Evolutionary conservation across 2,329 filamentous ascomycete species (phyloP).

Genomic region (Elsinoe necatrix): DNA sequence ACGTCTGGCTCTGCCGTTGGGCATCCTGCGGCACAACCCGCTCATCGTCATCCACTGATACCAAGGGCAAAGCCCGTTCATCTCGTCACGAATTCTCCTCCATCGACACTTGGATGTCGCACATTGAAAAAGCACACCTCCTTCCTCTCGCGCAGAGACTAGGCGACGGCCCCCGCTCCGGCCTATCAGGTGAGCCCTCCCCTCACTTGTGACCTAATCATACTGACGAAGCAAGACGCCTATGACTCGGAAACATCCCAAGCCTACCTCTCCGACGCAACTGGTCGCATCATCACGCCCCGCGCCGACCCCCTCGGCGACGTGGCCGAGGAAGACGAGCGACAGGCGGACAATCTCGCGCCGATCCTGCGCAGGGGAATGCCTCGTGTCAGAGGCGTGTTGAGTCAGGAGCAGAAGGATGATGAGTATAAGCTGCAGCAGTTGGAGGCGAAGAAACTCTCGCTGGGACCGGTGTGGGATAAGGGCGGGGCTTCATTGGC

Average conservation of each 20-base stretch:
- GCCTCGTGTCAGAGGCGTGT: conserved; percentile 6
- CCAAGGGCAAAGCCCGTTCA: conserved; percentile 20
- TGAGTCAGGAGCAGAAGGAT: conserved; percentile 9
- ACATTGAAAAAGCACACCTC: conserved; percentile 48
- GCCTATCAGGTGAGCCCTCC: conserved; percentile 47
- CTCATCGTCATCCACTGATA: conserved; percentile 19
- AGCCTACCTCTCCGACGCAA: conserved; percentile 40
- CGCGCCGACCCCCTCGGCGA: conserved; percentile 9
- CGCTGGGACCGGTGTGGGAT: conserved; percentile 47
- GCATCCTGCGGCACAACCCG: conserved; percentile 29
- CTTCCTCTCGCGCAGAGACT: conserved; percentile 46
- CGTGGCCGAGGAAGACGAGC: conserved; percentile 2
- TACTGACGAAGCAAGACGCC: conserved; percentile 25
- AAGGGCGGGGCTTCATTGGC: conserved; percentile 45
- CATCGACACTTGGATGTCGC: conserved; percentile 39
- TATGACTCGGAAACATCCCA: conserved; percentile 35
- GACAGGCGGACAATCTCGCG: conserved; percentile 11
- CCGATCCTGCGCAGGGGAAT: conserved; percentile 1
- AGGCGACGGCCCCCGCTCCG: conserved; percentile 51
- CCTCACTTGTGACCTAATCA: conserved; percentile 16
- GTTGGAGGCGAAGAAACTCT: conserved; percentile 42
- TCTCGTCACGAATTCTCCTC: conserved; percentile 30
- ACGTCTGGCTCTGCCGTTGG: conserved; percentile 41
- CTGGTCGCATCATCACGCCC: conserved; percentile 42
- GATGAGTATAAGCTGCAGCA: conserved; percentile 40